phyloP scores from a whole-genome alignment of 2,329 filamentous ascomycete species.

The Colletotrichum aenigma region DNA sequence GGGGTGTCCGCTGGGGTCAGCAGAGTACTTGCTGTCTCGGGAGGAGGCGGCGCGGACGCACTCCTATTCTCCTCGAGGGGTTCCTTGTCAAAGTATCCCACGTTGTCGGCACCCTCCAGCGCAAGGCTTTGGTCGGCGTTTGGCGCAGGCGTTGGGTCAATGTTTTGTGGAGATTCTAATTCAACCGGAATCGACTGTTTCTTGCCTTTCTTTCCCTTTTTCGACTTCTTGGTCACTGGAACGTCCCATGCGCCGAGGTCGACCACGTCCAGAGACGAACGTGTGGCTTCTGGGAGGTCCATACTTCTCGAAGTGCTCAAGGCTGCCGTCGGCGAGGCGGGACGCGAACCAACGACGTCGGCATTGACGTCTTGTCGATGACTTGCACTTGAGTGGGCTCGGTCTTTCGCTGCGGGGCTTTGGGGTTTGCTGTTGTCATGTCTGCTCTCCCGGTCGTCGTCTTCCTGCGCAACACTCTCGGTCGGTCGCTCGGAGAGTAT shows the following conservation, averaged over 20 bases:
- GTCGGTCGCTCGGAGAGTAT: neutral
- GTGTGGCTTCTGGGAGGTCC: neutral
- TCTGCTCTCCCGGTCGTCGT: neutral
- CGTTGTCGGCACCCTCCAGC: neutral
- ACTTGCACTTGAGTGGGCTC: neutral
- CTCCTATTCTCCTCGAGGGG: neutral
- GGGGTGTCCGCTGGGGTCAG: neutral
- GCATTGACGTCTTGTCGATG: neutral
- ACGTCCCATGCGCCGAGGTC: constrained; percentile 13
- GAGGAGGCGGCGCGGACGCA: neutral
- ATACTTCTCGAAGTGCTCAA: neutral
- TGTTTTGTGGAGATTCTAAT: neutral
- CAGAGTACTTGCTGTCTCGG: neutral
- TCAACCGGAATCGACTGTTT: constrained; percentile 14
- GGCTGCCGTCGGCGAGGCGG: neutral
- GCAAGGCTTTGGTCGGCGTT: neutral
- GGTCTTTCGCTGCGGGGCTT: neutral
- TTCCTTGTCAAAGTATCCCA: neutral
- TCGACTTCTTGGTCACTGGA: constrained; percentile 17
- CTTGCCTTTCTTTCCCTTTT: constrained; percentile 33
- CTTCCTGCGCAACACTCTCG: neutral
- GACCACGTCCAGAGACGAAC: neutral
- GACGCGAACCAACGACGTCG: neutral
- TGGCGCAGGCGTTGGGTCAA: neutral
- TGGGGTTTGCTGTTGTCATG: neutral